Conservation (phyloP, 352 stramenopile species). For the Globisporangium orthogonon region DNA sequence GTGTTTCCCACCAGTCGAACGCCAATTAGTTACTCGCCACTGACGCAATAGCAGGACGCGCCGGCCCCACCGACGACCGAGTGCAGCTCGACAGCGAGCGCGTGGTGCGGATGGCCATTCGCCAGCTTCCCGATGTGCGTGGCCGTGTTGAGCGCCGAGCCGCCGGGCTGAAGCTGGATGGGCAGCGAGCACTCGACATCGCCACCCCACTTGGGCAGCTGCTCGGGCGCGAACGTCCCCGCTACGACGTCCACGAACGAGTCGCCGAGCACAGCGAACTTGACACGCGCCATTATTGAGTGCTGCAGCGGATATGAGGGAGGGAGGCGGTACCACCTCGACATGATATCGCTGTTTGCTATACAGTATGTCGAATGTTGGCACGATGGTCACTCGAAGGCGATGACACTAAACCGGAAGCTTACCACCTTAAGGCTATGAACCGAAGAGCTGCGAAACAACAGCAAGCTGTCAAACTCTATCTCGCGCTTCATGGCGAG, state of each 20-base stretch:
- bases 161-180: constrained; percentile 73
- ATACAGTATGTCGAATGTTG: too few relatives aligned
- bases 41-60: not conserved
- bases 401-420: too few relatives aligned
- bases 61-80: constrained; percentile 37
- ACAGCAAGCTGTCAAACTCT: not conserved
- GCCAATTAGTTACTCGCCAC: not conserved
- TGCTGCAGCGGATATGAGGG: too few relatives aligned
- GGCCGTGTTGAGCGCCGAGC: constrained; percentile 80
- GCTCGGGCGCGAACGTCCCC: constrained; percentile 47
- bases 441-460: not conserved
- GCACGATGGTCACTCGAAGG: too few relatives aligned
- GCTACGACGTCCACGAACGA: constrained; percentile 77
- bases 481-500: not conserved
- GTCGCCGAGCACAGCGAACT: constrained; percentile 56
- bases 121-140: constrained; percentile 68
- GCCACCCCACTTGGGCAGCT: constrained; percentile 72
- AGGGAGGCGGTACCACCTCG: too few relatives aligned
- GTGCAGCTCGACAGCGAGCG: constrained; percentile 44
- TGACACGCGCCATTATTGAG: constrained; percentile 23
- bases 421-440: too few relatives aligned
- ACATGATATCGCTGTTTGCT: too few relatives aligned
- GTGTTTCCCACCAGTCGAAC: not conserved
- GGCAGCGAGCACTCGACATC: constrained; percentile 62
- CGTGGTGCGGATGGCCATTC: constrained; percentile 14